Percentiles rank a stretch among this genome's conserved stretches.
These are phyloP conservation scores for Diaporthe batatas DNA, from an alignment of 2,329 filamentous ascomycete genomes.

Conservation along the genomic window DNA sequence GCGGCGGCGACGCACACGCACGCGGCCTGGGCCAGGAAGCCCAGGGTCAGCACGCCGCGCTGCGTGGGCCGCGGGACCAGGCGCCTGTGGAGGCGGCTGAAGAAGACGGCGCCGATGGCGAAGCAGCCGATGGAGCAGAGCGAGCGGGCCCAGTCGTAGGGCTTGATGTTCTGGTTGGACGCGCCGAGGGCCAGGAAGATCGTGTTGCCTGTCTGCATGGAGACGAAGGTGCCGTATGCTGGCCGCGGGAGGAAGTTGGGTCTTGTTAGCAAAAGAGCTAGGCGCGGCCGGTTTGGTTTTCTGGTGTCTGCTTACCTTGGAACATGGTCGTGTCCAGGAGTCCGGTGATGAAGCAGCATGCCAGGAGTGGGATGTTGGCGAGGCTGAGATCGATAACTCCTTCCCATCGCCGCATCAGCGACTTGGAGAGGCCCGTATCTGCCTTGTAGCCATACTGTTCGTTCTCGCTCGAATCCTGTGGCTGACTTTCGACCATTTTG, in stretches of 20 bases:
- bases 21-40: conserved; percentile 39
- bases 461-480: neutral
- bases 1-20: conserved; percentile 37
- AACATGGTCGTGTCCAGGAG: conserved; percentile 45
- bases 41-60: conserved; percentile 32
- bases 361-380: conserved; percentile 41
- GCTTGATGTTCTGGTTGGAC: conserved; percentile 54
- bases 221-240: conserved; percentile 59
- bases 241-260: neutral
- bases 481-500: neutral
- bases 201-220: conserved; percentile 58
- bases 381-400: conserved; percentile 35
- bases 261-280: neutral
- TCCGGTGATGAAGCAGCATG: conserved; percentile 44
- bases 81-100: conserved; percentile 52
- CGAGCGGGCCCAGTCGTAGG: conserved; percentile 59
- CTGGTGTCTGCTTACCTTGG: conserved; percentile 39
- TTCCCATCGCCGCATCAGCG: neutral
- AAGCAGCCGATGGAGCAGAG: conserved; percentile 59
- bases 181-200: conserved; percentile 58
- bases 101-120: conserved; percentile 55
- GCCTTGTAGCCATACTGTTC: neutral
- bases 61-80: conserved; percentile 24
- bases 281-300: too few relatives aligned
- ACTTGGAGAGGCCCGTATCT: neutral